Percentiles rank a stretch among this genome's conserved stretches.
Evolutionary conservation across 345 rosid species (phyloP).

Genomic region (Eucalyptus erythrocorys): DNA sequence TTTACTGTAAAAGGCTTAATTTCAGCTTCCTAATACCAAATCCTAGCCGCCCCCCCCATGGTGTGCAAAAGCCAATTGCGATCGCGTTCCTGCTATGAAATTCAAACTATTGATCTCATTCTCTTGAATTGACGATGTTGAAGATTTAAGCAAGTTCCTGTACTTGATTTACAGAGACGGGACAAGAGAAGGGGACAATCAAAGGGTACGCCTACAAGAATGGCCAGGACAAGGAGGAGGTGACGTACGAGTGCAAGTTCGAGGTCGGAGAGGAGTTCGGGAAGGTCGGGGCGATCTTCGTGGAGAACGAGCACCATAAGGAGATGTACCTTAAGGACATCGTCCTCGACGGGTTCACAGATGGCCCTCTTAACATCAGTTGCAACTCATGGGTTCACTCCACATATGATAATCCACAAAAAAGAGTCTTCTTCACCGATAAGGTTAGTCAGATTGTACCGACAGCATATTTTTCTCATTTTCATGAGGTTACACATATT

Average conservation of each 20-base stretch:
- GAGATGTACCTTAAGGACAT: slow-evolving; percentile 50
- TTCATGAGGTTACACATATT: background rate
- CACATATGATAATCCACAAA: slow-evolving; percentile 20
- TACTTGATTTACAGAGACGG: slow-evolving; percentile 13
- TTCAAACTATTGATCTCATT: background rate
- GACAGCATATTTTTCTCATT: background rate
- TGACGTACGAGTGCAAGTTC: slow-evolving; percentile 44
- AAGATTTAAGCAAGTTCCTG: background rate
- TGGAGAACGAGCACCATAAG: slow-evolving; percentile 62
- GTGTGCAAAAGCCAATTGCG: background rate
- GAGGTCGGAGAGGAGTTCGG: slow-evolving; percentile 43
- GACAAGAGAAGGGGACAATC: slow-evolving; percentile 31
- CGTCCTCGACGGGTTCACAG: slow-evolving; percentile 23
- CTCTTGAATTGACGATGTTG: background rate
- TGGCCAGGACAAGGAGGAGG: slow-evolving; percentile 4
- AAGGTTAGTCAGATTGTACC: slow-evolving; percentile 17
- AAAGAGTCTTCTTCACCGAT: slow-evolving; percentile 53
- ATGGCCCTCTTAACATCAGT: slow-evolving; percentile 16
- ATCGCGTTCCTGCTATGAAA: background rate
- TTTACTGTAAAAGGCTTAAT: background rate
- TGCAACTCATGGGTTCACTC: slow-evolving; percentile 63
- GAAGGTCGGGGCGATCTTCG: slow-evolving; percentile 43
- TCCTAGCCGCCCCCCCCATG: background rate
- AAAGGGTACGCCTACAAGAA: slow-evolving; percentile 32
- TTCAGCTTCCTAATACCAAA: background rate